Base-by-base conservation (phyloP, 2,329 filamentous ascomycete genomes). In the Fusarium veterinarium region DNA sequence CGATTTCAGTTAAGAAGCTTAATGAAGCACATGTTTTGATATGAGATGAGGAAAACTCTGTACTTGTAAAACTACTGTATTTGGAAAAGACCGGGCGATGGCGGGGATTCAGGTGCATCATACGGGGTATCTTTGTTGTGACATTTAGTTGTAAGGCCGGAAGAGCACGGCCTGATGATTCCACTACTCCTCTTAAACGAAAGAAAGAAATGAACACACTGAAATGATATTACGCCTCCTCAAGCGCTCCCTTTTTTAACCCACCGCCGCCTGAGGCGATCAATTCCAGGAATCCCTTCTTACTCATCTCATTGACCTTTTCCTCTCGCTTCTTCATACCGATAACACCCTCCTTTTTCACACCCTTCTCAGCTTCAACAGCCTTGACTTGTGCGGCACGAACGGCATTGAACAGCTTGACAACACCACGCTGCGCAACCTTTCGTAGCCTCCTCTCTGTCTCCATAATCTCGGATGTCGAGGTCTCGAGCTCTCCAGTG, bases 381-480 rank as follows among this genome's bases (percentile, higher is more conserved):
- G 92, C 95, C 82, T 95, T 93, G 64, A 98, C 93, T 83, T 99
- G 96, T 19, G 96, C 95, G 28, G 94, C 94, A 48, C 95, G 88
- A 37, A 99, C 95, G 0, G 96, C 96, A 81, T 98, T 98, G 84
- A 99, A 99, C 65, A 99, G 86, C 86, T 95, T 97, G 30, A 98
- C 92, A 44, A 99, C 96, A 89, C 95, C 95, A 60, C 94, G 89
- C 83, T 98, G 94, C 48, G 95, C 95, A 53, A 93, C 94, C 85
- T 97, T 96, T 78, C 93, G 90, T 78, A 98, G 81, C 72, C 90
- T 86, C 84, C 91, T 92, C 86, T 98, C 95, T 76, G 91, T 89
- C 78, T 93, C 93, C 78, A 90, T 80, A 31, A 89, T 87, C 71
- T 88, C 84, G 20, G 84, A 84, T 31, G 88, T 88, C 25, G 88